Conservation (phyloP, 1,139 yeast species). For the Kodamaea alishanica region DNA sequence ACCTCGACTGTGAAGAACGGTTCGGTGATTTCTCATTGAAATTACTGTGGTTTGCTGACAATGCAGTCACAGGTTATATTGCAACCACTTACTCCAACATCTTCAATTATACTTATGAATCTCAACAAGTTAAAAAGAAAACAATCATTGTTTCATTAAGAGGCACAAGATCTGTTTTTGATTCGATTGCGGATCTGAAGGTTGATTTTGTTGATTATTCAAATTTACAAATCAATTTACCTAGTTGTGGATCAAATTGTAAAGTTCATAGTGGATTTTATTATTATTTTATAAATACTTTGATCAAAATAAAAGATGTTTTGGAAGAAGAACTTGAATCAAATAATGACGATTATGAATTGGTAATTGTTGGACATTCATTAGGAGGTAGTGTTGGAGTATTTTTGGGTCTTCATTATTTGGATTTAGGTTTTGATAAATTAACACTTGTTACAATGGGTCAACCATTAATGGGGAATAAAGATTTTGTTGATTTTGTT, state of each 20-base stretch:
- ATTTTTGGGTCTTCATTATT: conserved; percentile 35
- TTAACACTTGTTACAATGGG: conserved; percentile 47
- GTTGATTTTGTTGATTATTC: conserved; percentile 36
- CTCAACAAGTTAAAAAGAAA: conserved; percentile 16
- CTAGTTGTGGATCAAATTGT: conserved; percentile 36
- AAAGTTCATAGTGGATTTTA: conserved; percentile 48
- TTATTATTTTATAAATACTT: conserved; percentile 29
- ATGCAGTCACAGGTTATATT: conserved; percentile 38
- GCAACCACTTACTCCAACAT: conserved; percentile 33
- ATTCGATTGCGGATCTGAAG: conserved; percentile 43
- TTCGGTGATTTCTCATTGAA: conserved; percentile 43
- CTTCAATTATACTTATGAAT: conserved; percentile 18
- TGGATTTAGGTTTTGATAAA: conserved; percentile 33
- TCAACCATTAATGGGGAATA: conserved; percentile 49
- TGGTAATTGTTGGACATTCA: conserved; percentile 48
- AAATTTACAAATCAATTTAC: conserved; percentile 23
- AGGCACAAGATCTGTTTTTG: conserved; percentile 48
- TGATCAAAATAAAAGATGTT: conserved; percentile 24
- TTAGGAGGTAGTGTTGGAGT: conserved; percentile 50
- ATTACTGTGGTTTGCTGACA: conserved; percentile 46
- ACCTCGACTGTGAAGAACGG: conserved; percentile 33
- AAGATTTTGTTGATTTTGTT: conserved; percentile 36
- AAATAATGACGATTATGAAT: conserved; percentile 25
- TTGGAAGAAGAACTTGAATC: conserved; percentile 24
- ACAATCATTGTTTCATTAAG: conserved; percentile 41